Percentiles rank a stretch among this genome's conserved stretches.
Evolutionary conservation across 768 basidiomycete species (phyloP).

Genomic region (Russula emetica): DNA sequence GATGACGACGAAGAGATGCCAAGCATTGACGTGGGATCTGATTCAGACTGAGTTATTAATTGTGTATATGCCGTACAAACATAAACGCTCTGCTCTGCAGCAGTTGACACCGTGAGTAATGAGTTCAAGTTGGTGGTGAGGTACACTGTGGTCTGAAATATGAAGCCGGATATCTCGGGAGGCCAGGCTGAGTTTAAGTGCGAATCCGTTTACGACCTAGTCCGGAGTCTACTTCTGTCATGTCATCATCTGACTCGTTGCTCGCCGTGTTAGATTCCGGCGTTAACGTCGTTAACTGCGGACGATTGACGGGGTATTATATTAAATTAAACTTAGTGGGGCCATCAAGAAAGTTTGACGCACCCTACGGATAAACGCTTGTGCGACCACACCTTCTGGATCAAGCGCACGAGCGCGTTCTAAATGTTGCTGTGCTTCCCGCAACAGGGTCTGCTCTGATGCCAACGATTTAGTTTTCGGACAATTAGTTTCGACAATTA

Average conservation of each 20-base stretch:
- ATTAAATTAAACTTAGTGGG: background rate
- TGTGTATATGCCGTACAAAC: background rate
- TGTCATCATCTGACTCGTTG: slow-evolving; percentile 40
- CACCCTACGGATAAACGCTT: slow-evolving; percentile 54
- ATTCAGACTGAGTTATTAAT: slow-evolving; percentile 55
- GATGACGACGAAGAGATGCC: slow-evolving; percentile 78
- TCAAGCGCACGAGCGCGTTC: slow-evolving; percentile 60
- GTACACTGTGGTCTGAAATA: background rate
- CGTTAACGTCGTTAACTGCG: slow-evolving; percentile 24
- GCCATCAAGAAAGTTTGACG: slow-evolving; percentile 1
- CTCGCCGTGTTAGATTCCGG: slow-evolving; percentile 23
- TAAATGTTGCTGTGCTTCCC: slow-evolving; percentile 60
- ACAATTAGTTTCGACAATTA: background rate
- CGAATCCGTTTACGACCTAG: slow-evolving; percentile 40
- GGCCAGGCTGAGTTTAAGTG: slow-evolving; percentile 3
- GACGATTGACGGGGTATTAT: background rate
- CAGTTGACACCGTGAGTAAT: background rate
- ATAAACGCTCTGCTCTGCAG: background rate
- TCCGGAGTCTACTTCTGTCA: slow-evolving; percentile 31
- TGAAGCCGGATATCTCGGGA: background rate
- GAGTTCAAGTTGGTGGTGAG: background rate
- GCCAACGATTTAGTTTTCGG: too few relatives aligned
- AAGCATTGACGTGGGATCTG: slow-evolving; percentile 70
- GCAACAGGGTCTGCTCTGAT: slow-evolving; percentile 38
- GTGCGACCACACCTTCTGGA: slow-evolving; percentile 50